These are phyloP conservation scores for Solanum etuberosum DNA, from an alignment of 257 asterid genomes.

Conservation along the genomic window DNA sequence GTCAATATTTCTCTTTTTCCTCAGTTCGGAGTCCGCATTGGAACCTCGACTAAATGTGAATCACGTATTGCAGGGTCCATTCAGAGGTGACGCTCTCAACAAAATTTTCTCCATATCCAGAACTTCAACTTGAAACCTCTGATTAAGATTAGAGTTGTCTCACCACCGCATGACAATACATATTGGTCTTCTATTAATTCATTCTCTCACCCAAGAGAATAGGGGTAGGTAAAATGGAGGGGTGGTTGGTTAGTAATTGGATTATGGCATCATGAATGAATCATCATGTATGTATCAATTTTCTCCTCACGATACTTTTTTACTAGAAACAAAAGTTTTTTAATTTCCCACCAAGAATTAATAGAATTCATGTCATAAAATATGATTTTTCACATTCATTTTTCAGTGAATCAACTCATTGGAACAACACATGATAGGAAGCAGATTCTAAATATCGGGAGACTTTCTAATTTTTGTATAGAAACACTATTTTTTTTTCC, in stretches of 20 bases:
- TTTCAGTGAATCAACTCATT: not conserved
- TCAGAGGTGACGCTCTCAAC: fast-evolving
- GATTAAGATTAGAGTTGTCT: not conserved
- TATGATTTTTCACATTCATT: not conserved
- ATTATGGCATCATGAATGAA: conserved; percentile 7
- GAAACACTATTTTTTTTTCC: too few relatives aligned
- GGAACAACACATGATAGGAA: not conserved
- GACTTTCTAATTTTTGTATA: not conserved
- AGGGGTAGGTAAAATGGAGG: not conserved
- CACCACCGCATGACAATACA: too few relatives aligned
- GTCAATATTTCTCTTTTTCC: too few relatives aligned
- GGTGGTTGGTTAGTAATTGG: not conserved
- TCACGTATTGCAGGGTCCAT: fast-evolving
- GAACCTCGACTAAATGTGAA: not conserved
- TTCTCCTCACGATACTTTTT: not conserved
- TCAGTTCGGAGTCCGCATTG: too few relatives aligned
- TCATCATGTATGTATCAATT: not conserved
- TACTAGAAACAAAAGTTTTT: not conserved
- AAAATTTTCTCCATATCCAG: not conserved
- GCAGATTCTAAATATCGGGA: too few relatives aligned
- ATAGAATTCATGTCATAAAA: too few relatives aligned
- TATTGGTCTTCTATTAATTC: too few relatives aligned
- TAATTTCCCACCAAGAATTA: not conserved
- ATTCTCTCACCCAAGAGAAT: not conserved
- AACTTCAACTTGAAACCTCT: too few relatives aligned